Conservation (phyloP, 148 eudicot genomes). For the Camellia granthamiana region DNA sequence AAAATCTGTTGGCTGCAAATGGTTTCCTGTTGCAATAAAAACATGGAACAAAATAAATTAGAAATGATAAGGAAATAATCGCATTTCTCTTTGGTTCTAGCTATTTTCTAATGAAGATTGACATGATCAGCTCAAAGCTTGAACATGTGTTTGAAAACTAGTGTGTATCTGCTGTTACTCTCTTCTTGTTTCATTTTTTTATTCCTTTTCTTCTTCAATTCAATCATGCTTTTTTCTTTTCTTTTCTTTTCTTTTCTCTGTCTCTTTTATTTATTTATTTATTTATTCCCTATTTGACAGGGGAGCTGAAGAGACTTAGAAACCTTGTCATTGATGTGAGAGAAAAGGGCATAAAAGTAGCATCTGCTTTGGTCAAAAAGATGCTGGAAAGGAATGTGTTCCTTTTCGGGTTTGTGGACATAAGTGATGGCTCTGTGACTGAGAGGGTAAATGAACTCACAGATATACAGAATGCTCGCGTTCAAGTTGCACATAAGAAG, state of each 20-base stretch:
- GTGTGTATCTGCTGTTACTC: background rate
- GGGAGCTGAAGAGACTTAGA: conserved; percentile 37
- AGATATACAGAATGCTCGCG: conserved; percentile 55
- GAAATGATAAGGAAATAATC: background rate
- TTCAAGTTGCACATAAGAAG: conserved; percentile 61
- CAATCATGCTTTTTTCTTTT: background rate
- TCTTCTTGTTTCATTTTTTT: background rate
- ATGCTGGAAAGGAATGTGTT: conserved; percentile 74
- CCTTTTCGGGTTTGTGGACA: conserved; percentile 62
- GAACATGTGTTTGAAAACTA: background rate
- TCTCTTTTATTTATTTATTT: background rate
- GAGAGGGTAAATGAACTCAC: conserved; percentile 65
- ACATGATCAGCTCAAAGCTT: background rate
- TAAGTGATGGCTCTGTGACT: conserved; percentile 53
- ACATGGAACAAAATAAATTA: background rate
- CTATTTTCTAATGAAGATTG: background rate
- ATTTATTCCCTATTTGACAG: conserved; percentile 31
- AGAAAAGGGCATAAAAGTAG: conserved; percentile 43
- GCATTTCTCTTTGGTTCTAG: background rate
- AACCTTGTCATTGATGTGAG: conserved; percentile 58
- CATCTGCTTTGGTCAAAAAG: conserved; percentile 44
- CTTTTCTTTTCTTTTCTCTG: background rate
- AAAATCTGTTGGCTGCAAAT: background rate
- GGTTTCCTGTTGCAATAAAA: background rate
- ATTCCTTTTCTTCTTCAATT: background rate